These are phyloP conservation scores for Cryphonectria japonica DNA, from an alignment of 2,329 filamentous ascomycete genomes.

Conservation along the genomic window DNA sequence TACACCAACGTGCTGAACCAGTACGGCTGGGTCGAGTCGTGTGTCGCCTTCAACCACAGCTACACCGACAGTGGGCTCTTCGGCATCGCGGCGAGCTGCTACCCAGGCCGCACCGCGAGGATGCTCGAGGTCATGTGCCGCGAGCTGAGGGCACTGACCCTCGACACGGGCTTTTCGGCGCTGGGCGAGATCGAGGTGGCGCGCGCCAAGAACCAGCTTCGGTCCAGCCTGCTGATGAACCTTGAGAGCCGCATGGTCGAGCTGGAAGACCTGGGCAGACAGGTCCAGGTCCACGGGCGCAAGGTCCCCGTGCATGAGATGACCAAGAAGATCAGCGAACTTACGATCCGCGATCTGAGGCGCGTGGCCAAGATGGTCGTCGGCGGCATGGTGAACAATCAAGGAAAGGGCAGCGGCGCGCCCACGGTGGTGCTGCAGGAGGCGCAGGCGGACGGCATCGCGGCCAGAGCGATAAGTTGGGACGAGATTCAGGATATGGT, in stretches of 20 bases:
- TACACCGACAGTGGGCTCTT: constrained; percentile 97
- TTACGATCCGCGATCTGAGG: constrained; percentile 80
- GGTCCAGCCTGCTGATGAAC: constrained; percentile 92
- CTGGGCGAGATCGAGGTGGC: constrained; percentile 79
- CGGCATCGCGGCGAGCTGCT: constrained; percentile 86
- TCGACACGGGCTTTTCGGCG: constrained; percentile 73
- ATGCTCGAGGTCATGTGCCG: constrained; percentile 98
- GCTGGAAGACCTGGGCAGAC: constrained; percentile 90
- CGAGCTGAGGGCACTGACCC: constrained; percentile 77
- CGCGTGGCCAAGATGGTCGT: constrained; percentile 81
- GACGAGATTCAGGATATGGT: constrained; percentile 89
- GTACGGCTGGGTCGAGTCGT: constrained; percentile 95
- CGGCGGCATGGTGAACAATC: constrained; percentile 74
- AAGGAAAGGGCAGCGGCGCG: constrained; percentile 77
- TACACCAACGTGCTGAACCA: constrained; percentile 99
- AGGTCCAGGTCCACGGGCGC: constrained; percentile 94
- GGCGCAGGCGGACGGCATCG: constrained; percentile 73
- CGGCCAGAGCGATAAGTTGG: constrained; percentile 74
- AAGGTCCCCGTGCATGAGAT: constrained; percentile 94
- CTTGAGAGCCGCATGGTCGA: constrained; percentile 97
- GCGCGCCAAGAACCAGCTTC: constrained; percentile 95
- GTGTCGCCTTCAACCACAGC: constrained; percentile 94
- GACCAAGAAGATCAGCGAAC: constrained; percentile 81
- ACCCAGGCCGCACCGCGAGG: constrained; percentile 73
- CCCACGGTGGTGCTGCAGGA: constrained; percentile 96